Evolutionary conservation across 345 rosid genomes (phyloP), one percentile per base, ranked within the genome.

Genomic region (Microcos paniculata): DNA sequence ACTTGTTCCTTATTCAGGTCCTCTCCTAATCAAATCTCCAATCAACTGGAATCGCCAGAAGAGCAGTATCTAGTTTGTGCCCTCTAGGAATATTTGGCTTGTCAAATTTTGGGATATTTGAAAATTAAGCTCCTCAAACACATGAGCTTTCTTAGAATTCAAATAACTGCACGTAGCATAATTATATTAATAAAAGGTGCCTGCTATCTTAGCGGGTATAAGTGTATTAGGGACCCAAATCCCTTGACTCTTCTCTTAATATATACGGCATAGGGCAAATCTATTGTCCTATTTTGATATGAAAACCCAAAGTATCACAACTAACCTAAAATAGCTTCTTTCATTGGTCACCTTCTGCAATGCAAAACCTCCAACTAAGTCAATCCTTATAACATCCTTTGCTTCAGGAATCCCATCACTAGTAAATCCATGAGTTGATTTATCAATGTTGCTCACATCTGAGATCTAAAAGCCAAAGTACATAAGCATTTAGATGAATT

Each of bases 321-420:
- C 89, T 83, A 66, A 96, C 98, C 98, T 87, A 42, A 96, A 80
- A 84, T 90, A 93, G 85, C 98, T 92, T 84, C 92, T 90, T 78
- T 83, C 82, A n/a, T 87, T 42, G 65, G 89, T 82, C 81, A 93
- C 97, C 84, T 89, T 96, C 79, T 96, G 99, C 67, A 93, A 69
- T 5, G 92, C 98, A 77, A 91, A 91, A 62, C 98, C 99, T 48
- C 98, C 99, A 30, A 88, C 90, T 70, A 92, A 19, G 70, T 85
- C 97, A 73, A 92, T 79, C 85, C 97, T 89, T 63, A 90, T 92
- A 59, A 88, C 92, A 66, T 90, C 94, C 71, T 81, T 78, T 24
- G 83, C 86, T 80, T 91, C 89, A 30, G 91, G 92, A 59, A 90
- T 82, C 61, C 83, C 81, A 30, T 85, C 88, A 82, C 81, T 88